These are phyloP conservation scores for Kingdonia uniflora DNA, from an alignment of 164 flowering plant genomes.

Conservation along the genomic window DNA sequence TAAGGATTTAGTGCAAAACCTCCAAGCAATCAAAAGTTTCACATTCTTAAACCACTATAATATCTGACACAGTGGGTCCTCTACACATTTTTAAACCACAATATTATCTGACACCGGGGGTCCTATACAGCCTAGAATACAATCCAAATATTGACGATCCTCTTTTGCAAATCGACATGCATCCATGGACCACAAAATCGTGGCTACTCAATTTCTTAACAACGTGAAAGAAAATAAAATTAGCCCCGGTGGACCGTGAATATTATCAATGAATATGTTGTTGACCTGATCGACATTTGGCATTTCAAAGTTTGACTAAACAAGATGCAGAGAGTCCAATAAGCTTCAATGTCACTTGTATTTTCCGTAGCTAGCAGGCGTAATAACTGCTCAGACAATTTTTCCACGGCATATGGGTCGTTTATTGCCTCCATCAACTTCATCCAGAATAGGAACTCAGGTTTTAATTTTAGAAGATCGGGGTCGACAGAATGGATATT, in stretches of 20 bases:
- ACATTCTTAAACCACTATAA: too few relatives aligned
- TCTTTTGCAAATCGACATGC: too few relatives aligned
- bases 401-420: constrained; percentile 73
- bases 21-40: too few relatives aligned
- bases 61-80: too few relatives aligned
- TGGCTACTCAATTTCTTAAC: not conserved
- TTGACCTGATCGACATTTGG: constrained; percentile 52
- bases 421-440: constrained; percentile 57
- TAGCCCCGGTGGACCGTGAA: too few relatives aligned
- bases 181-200: too few relatives aligned
- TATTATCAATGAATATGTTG: constrained; percentile 6
- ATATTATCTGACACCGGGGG: too few relatives aligned
- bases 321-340: constrained; percentile 77
- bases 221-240: not conserved
- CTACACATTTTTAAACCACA: too few relatives aligned
- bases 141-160: too few relatives aligned
- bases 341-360: constrained; percentile 64
- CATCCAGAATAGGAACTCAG: constrained; percentile 50
- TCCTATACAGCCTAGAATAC: too few relatives aligned
- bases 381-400: constrained; percentile 69
- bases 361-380: constrained; percentile 39
- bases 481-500: constrained; percentile 14
- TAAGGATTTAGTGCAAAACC: too few relatives aligned
- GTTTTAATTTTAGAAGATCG: constrained; percentile 31
- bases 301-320: constrained; percentile 31